Conservation (phyloP, 192 early-diverging fungal species). For the Coemansia sp. region DNA sequence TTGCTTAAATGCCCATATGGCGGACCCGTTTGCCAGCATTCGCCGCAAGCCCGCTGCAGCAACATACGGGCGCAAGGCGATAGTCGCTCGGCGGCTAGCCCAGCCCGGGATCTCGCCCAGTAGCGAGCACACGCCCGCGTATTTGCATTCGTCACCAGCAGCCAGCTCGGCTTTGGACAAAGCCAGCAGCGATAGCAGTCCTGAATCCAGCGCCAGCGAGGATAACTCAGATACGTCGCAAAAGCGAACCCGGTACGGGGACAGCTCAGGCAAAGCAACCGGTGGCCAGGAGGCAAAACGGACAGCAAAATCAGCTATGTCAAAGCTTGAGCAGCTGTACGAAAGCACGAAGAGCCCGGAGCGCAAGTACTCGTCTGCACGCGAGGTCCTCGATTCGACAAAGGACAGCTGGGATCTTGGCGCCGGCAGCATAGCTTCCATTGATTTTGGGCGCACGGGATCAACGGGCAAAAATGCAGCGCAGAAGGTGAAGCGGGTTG, state of each 20-base stretch:
- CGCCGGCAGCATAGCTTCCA: neutral
- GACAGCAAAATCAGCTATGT: constrained; percentile 28
- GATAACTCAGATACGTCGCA: neutral
- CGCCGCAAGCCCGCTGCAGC: constrained; percentile 42
- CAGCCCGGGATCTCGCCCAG: neutral
- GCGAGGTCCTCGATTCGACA: constrained; percentile 22
- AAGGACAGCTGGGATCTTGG: constrained; percentile 39
- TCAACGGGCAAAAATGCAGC: neutral
- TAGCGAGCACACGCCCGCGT: neutral
- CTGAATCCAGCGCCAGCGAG: constrained; percentile 6
- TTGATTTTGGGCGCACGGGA: neutral
- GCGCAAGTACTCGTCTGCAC: neutral
- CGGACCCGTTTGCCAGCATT: constrained; percentile 45
- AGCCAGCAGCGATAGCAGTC: neutral
- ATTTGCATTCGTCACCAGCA: neutral
- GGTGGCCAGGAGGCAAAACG: constrained; percentile 13
- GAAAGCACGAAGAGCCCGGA: constrained; percentile 15
- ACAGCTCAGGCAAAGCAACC: neutral
- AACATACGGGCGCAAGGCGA: constrained; percentile 48
- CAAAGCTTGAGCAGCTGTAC: constrained; percentile 32
- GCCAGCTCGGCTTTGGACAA: neutral
- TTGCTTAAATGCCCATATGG: constrained; percentile 17
- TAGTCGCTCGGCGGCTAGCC: constrained; percentile 41
- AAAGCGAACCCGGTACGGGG: constrained; percentile 4
- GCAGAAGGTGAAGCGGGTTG: neutral